phyloP scores from a whole-genome alignment of 2,329 filamentous ascomycete species.

The Claviceps pusilla region DNA sequence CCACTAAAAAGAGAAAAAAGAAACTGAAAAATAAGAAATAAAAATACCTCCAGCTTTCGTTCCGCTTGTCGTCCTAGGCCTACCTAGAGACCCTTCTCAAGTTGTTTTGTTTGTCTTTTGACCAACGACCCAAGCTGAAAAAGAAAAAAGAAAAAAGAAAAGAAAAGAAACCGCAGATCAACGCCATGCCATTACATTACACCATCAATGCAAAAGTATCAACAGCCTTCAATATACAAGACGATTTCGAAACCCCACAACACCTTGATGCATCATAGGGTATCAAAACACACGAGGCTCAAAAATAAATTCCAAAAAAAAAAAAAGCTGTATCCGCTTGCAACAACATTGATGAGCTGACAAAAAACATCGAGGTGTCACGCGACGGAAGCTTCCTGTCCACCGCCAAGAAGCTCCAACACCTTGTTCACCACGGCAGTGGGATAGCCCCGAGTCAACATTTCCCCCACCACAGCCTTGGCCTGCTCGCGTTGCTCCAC shows the following conservation, averaged over 20 bases:
- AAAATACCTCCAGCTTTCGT: neutral
- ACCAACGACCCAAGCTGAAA: neutral
- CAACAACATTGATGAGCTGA: constrained; percentile 6
- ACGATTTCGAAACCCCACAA: constrained; percentile 9
- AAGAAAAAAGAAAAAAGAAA: neutral
- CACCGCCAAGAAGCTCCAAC: constrained; percentile 64
- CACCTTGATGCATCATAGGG: constrained; percentile 10
- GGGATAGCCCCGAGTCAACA: constrained; percentile 80
- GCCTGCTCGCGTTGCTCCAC: constrained; percentile 67
- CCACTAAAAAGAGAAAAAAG: constrained; percentile 6
- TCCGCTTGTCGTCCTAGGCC: constrained; percentile 1
- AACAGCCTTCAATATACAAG: constrained; percentile 7
- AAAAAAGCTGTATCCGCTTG: constrained; percentile 6
- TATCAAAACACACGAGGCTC: constrained; percentile 12
- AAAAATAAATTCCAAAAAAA: constrained; percentile 2
- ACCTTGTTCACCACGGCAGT: constrained; percentile 88
- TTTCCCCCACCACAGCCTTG: constrained; percentile 70
- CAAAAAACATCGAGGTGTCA: constrained; percentile 5
- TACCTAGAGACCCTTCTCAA: constrained; percentile 8
- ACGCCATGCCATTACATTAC: neutral
- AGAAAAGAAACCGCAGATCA: neutral
- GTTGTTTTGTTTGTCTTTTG: neutral
- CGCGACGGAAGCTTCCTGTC: constrained; percentile 21
- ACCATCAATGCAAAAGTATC: neutral
- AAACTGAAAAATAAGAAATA: too few relatives aligned